Base-by-base conservation (phyloP, 2,329 filamentous ascomycete species). In the Diplodia sapinea region DNA sequence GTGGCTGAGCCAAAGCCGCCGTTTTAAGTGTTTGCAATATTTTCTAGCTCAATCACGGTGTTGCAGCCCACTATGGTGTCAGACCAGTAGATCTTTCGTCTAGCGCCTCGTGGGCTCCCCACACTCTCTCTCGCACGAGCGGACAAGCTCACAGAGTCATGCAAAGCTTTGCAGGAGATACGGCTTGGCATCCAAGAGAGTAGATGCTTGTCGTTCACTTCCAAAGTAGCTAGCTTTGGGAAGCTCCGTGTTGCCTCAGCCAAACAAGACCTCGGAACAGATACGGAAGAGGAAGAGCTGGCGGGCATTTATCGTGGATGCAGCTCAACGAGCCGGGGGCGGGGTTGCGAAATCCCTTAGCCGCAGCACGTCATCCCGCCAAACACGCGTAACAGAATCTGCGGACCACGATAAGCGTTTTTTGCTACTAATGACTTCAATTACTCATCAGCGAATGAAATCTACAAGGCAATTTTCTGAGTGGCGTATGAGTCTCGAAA, bases 21-120 rank as follows among this genome's bases (percentile, higher is more conserved):
- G n/a, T 56, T 20, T 56, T 56, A 56, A 40, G 51, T 13, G 20
- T 23, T n/a, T 26, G 31, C 54, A 15, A 47, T n/a, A 47, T 47
- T 47, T 47, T 40, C 54, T 56, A 47, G 43, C 43, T 47, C 43
- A 36, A 56, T 56, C 36, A 56, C 54, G 54, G 31, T 13, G 54
- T 56, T n/a, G 31, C 31, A 23, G 54, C 33, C 31, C 31, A 56
- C n/a, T 38, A 56, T 56, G 54, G 54, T 56, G 54, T 56, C 54
- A 56, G 54, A 56, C 17, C 11, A 56, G 36, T 36, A 20, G 17
- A 38, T 56, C 26, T 5, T n/a, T 40, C 1, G 0, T 7, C 26
- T 36, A 38, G 31, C 31, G 54, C 54, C 54, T 36, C 54, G 54
- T 38, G 54, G 54, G 13, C 54, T 56, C 13, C n/a, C 29, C 17